Evolutionary conservation across 495 filamentous ascomycete species (phyloP), one percentile per base, ranked within the genome.

Genomic region (Xylaria flabelliformis): DNA sequence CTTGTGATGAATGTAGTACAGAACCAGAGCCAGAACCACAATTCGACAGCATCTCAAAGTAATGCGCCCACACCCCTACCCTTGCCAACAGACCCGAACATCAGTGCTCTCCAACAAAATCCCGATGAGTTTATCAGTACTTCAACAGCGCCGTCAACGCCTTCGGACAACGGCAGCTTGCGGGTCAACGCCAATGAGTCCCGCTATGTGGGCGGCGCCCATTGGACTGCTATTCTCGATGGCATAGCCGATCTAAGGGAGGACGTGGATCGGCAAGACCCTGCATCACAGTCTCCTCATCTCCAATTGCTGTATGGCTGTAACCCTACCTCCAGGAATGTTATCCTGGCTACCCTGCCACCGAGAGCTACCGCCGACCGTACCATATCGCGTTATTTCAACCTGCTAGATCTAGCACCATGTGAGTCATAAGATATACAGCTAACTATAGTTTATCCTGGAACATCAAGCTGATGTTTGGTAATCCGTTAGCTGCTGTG

Each of bases 181-280:
- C 63, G 69, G 44, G 71, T 77, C 64, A 80, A 74, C 41, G 69
- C 48, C 24, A 79, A 24, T 78, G 80, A 80, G 53, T 44, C 77
- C 61, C 46, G 68, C 32, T 84, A 85, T 69, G 79, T 84, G 32
- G 80, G 77, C 26, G 77, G 79, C 7, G 80, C 78, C 34, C 81
- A 86, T 65, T 84, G 82, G 83, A 75, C 83, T 29, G 80, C 83
- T 7, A 82, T 86, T 50, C 74, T 84, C 15, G 80, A 85, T 46
- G 68, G 69, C 65, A 74, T 76, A 50, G 56, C 72, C 32, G 81
- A 81, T 63, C 71, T 80, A 4, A 78, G 79, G 58, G 79, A 81
- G 74, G 19, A 66, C 10, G 29, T 53, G 15, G 64, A 66, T 53
- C 46, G 13, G 13, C 64, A 53, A 53, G 46, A 7, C 36, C 64